phyloP scores from a whole-genome alignment of 1,139 yeast species.

The Diutina ranongensis region DNA sequence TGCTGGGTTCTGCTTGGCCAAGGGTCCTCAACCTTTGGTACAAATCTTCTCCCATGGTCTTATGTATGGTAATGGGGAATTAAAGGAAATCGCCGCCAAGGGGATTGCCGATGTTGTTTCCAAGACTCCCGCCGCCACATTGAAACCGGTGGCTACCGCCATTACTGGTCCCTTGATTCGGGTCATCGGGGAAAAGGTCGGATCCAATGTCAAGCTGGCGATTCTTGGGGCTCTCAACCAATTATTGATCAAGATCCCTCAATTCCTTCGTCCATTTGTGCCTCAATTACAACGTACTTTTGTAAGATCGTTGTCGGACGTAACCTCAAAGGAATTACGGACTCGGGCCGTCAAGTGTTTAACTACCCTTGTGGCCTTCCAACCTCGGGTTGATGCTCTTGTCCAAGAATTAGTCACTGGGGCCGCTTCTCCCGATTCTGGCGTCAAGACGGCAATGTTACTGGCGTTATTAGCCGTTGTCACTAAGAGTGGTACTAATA shows the following conservation, averaged over 20 bases:
- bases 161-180: constrained; percentile 97
- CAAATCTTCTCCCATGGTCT: constrained; percentile 93
- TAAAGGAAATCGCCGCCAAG: constrained; percentile 75
- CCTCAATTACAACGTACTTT: constrained; percentile 97
- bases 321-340: constrained; percentile 59
- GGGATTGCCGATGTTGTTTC: constrained; percentile 85
- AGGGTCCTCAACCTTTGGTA: constrained; percentile 78
- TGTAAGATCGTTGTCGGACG: constrained; percentile 81
- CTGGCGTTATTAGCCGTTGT: constrained; percentile 81
- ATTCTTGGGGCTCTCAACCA: constrained; percentile 75
- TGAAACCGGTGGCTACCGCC: constrained; percentile 83
- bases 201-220: constrained; percentile 84
- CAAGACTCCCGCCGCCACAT: constrained; percentile 69
- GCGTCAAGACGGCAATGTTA: constrained; percentile 77
- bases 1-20: constrained; percentile 69
- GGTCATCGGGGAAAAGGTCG: constrained; percentile 92
- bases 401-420: constrained; percentile 75
- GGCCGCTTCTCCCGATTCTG: constrained; percentile 47
- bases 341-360: constrained; percentile 84
- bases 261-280: constrained; percentile 85
- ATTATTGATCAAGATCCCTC: constrained; percentile 75
- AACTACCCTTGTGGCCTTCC: constrained; percentile 77
- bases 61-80: constrained; percentile 83
- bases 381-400: constrained; percentile 89
- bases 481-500: constrained; percentile 62